Base-by-base conservation (phyloP, 164 flowering plant species). In the Stephania japonica region DNA sequence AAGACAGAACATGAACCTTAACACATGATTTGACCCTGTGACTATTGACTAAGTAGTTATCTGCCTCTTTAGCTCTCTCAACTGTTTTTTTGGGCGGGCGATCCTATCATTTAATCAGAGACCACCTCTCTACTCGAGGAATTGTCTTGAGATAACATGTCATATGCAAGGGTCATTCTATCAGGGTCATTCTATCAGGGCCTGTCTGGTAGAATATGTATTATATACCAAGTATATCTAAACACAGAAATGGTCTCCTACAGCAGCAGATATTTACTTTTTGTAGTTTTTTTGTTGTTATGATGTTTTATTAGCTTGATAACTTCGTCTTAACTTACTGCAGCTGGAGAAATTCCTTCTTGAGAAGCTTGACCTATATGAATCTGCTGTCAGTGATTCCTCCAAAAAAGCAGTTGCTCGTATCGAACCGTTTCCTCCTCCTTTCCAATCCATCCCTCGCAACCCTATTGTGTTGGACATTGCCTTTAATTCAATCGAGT, bases 381-480 rank as follows among this genome's bases (percentile, higher is more conserved):
- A 92, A 82, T 87, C 98, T 24, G 94, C 94, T 4, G 89, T 92
- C 32, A 91, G 92, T 65, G 95, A 86, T 67, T 72, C 94, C 4
- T 83, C 77, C 79, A 79, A 79, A 26, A 93, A 84, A 80, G 81
- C 75, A 49, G 73, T 70, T 75, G 82, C 98, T 7, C 88, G 80
- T 24, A 92, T 93, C 72, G 90, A 79, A 72, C 76, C 79, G 68
- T 96, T 93, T 80, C 99, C 98, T 16, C 99, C 98, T 11, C 81
- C 97, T 24, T 91, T 92, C 81, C 92, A 88, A 75, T 68, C 94
- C 11, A 81, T 93, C 43, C 83, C 94, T n/a, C 86, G 97, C 68
- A 92, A 89, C 79, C 99, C 99, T 1, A 90, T 96, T 73, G 90
- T 96, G 27, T 67, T 93, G 71, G 99, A 96, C 77, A 86, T 96